Evolutionary conservation across 1,284 basidiomycete genomes (phyloP), one percentile per base, ranked within the genome.

Genomic region (Ceratobasidium sp.): DNA sequence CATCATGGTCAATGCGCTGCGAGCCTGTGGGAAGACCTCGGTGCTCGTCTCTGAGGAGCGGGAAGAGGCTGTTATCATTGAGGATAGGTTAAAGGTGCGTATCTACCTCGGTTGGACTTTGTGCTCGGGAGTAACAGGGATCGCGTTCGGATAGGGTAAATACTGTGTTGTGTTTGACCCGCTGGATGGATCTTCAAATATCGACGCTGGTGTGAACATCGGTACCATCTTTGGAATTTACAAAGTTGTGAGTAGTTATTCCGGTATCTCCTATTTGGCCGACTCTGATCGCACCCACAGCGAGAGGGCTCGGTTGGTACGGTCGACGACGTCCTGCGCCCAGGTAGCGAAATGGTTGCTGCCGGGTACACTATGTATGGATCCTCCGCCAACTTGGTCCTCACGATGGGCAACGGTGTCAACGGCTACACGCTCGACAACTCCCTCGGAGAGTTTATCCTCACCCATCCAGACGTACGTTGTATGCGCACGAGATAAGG

Each of bases 181-280:
- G 49, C 89, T 99, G 71, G 98, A 99, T 79, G 98, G 98, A 70
- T 94, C 92, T 79, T 96, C 93, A 84, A 99, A 99, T 85, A 99
- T 99, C 83, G 98, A 99, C 82, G 98, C 98, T 76, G 98, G 97
- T 90, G 98, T 99, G 76, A 99, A 99, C 84, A 98, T 99, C 80
- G 98, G 98, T 54, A 99, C 98, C 74, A 99, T 99, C 85, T 99
- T 99, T 82, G 98, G 98, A 74, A 92, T 99, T 79, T 99, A 99
- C 86, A 89, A 90, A 79, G 85, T 98, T 72, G 82, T 83, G 58
- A 77, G 94, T 94, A 78, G 0, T 28, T 23, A 30, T 38, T 38
- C 35, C 76, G 89, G 84, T 52, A 54, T 54, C 52, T 71, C 46
- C 52, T 70, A 57, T 43, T 57, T 32, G 38, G 44, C 52, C 30